Base-by-base conservation (phyloP, 208 protist species). In the Porcisia hertigi region DNA sequence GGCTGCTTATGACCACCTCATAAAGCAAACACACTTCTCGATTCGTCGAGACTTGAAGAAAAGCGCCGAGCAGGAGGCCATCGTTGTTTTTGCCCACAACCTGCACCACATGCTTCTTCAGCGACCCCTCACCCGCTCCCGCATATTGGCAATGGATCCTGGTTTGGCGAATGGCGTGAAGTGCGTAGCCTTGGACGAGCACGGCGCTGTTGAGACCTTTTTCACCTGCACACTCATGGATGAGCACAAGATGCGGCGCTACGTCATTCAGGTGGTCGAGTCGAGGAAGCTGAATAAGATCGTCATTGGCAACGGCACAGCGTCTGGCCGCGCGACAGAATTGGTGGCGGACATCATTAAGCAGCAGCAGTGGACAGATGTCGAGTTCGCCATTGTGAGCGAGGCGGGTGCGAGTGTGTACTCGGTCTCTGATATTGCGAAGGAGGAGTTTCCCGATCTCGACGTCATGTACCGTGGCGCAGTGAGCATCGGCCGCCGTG, bases 331-430 rank as follows among this genome's bases (percentile, higher is more conserved):
- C 57, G 92, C 89, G 25, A 76, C 86, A 14, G 66, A 77, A 71
- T 73, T 94, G 39, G 85, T 94, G 70, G 84, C 90, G 53, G 69
- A 86, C 25, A 77, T 86, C 73, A 92, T 94, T 60, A 73, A 84
- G 64, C 43, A 84, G 55, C 71, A 85, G 36, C 65, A 59, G 53
- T 78, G 73, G 82, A 36, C 69, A 23, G 85, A 88, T 20, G 88
- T 94, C 12, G 90, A 94, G 81, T 96, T 94, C 54, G 90, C 90
- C 55, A 83, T 96, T 58, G 89, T 94, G 30, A 94, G 85, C 79
- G 94, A 98, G 87, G 84, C 90, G 36, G 94, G 92, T 18, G 92
- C 92, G 25, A 95, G 89, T 74, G 92, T 96, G 41, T 94, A 94
- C 85, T 96, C 91, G 34, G 92, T 90, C 14, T 92, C 85, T 23